Percentiles rank a stretch among this genome's conserved stretches.
Evolutionary conservation across 2,329 filamentous ascomycete genomes (phyloP).

Genomic region (Neopestalotiopsis sp.): DNA sequence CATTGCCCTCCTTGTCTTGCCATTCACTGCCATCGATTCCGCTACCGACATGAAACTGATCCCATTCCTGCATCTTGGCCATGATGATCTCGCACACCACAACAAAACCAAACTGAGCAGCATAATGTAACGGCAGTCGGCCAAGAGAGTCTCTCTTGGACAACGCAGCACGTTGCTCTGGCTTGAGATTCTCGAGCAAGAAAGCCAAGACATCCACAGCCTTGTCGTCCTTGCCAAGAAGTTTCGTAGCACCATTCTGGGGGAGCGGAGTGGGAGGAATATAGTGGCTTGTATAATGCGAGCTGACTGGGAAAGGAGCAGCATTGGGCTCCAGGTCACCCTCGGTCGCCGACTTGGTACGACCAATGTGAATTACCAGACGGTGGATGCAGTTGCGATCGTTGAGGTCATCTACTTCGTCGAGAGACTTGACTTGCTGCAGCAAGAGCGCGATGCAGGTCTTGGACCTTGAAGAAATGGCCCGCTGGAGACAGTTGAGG

Average conservation of each 20-base stretch:
- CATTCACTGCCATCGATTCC: conserved; percentile 87
- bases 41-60: conserved; percentile 79
- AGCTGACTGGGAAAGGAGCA: conserved; percentile 52
- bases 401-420: conserved; percentile 92
- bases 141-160: conserved; percentile 77
- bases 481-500: conserved; percentile 79
- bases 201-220: conserved; percentile 70
- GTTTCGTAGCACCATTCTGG: conserved; percentile 68
- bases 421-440: conserved; percentile 69
- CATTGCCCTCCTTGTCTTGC: conserved; percentile 92
- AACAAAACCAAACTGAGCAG: conserved; percentile 92
- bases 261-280: conserved; percentile 73
- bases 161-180: conserved; percentile 71
- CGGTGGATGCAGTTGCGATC: conserved; percentile 92
- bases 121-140: conserved; percentile 87
- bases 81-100: conserved; percentile 89
- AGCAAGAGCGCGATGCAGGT: conserved; percentile 75
- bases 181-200: conserved; percentile 70
- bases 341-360: conserved; percentile 60
- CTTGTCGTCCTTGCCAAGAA: conserved; percentile 72
- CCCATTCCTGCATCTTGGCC: conserved; percentile 87
- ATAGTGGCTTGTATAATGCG: conserved; percentile 70
- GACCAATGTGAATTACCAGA: conserved; percentile 88
- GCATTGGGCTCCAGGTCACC: conserved; percentile 57
- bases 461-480: conserved; percentile 73